A percentile compares a stretch with the other conserved stretches of the same genome.
phyloP scores from a whole-genome alignment of 495 filamentous ascomycete species.

The Tuber indicum region DNA sequence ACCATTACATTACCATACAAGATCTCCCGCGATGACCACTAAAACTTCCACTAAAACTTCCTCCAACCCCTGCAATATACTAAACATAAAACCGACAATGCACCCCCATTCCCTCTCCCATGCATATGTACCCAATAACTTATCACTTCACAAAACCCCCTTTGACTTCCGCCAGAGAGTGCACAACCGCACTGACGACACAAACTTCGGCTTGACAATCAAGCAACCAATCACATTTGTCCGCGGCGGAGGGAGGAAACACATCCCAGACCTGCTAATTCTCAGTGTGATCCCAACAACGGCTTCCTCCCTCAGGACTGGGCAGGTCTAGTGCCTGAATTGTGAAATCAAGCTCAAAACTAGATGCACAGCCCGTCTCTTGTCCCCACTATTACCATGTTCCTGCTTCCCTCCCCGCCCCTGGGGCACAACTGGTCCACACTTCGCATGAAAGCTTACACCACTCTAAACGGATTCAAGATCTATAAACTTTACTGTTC shows the following conservation, averaged over 20 bases:
- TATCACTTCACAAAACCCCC: conserved; percentile 23
- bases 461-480: too few relatives aligned
- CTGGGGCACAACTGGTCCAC: too few relatives aligned
- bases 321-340: conserved; percentile 87
- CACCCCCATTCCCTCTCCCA: conserved; percentile 33
- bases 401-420: too few relatives aligned
- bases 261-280: conserved; percentile 75
- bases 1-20: too few relatives aligned
- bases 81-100: conserved; percentile 11
- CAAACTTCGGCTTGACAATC: conserved; percentile 69
- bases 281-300: conserved; percentile 84
- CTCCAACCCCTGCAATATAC: not conserved
- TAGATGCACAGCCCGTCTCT: conserved; percentile 79
- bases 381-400: conserved; percentile 70
- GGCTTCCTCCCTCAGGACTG: conserved; percentile 80
- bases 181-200: conserved; percentile 53
- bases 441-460: too few relatives aligned
- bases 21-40: not conserved
- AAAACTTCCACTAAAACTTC: not conserved
- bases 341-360: conserved; percentile 92
- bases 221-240: conserved; percentile 77
- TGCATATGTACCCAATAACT: not conserved
- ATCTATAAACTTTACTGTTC: too few relatives aligned
- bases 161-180: conserved; percentile 3
- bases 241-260: conserved; percentile 57